Base-by-base conservation (phyloP, 2,329 filamentous ascomycete species). In the Fusarium sp. region DNA sequence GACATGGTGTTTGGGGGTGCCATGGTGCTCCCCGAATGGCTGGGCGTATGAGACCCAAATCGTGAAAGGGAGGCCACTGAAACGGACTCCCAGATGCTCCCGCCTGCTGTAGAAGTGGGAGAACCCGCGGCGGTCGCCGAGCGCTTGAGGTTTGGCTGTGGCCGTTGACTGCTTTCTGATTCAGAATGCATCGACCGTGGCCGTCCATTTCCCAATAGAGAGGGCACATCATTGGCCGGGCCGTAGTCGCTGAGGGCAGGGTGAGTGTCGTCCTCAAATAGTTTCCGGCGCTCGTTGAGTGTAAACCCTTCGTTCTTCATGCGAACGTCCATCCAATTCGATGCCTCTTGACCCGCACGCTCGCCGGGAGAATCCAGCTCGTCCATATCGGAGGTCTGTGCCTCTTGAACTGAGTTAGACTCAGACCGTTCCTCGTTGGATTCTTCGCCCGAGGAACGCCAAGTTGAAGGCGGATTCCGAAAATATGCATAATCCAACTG, bases 161-260 rank as follows among this genome's bases (percentile, higher is more conserved):
- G 22, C 20, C 29, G 29, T 27, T 52, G 50, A 18, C 18, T 11
- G n/a, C 27, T 54, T 14, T 54, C 18, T 5, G 50, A 54, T 20
- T n/a, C 50, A 54, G 11, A 31, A 54, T 20, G 6, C 50, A 33
- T 31, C 29, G 29, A 9, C 11, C 10, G 27, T 33, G 50, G 11
- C 11, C 27, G 25, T 58, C 33, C 20, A 25, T 1, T 50, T 8
- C 45, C 33, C 22, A 58, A 33, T 33, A 65, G 27, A 13, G 11
- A 31, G 29, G 54, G 65, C 18, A 56, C 25, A 16, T 54, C 35
- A 33, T 57, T 73, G 18, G 11, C 20, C 10, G 65, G 45, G 16
- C 38, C 36, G 54, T 67, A 79, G 45, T 77, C 73, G 29, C 73
- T 69, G 11, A 78, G 60, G 9, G 65, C 70, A n/a, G 73, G 70